Base-by-base conservation (phyloP, 345 rosid species). In the Triadica sebifera region DNA sequence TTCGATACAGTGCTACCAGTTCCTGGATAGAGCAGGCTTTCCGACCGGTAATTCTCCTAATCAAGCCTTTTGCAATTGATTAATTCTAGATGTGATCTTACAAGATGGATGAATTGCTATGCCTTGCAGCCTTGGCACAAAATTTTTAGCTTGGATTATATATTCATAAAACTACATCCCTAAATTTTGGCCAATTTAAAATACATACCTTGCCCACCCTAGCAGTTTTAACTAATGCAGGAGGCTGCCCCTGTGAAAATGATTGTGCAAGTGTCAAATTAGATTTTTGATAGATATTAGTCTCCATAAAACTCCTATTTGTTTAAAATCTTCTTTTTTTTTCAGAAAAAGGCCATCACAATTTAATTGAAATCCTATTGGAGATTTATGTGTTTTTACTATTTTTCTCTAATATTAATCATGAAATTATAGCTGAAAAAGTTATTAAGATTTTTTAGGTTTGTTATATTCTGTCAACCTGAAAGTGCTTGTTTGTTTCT, bases 1-100 rank as follows among this genome's bases (percentile, higher is more conserved):
- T 93, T 47, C 86, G 90, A 52, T 85, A 86, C 79, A 91, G 80
- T 78, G 79, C 90, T 34, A 72, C 88, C 12, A 91, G 89, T 73
- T 85, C 96, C 0, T 79, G 81, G 86, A 69, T 91, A 15, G 37
- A 69, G 34, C 85, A 84, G 51, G 86, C 88, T 65, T 74, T 91
- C 57, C 86, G 87, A 81, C 78, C 83, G 97, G 98, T 94, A 89
- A 79, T 15, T 34, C 37, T 58, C 25, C 16, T 24, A 11, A 22
- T 20, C 10, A 41, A 5, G 43, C 22, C 46, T 8, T 34, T 13
- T 29, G 16, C 3, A 56, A 25, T 39, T 74, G 20, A 19, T 16
- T 6, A 57, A 11, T 6, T 57, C 6, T 53, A 25, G 9, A 62
- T 12, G 46, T 65, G 22, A 74, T 57, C 38, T 19, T 37, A 51